Conservation (phyloP, 2,329 filamentous ascomycete genomes). For the Dactylellina haptotyla region DNA sequence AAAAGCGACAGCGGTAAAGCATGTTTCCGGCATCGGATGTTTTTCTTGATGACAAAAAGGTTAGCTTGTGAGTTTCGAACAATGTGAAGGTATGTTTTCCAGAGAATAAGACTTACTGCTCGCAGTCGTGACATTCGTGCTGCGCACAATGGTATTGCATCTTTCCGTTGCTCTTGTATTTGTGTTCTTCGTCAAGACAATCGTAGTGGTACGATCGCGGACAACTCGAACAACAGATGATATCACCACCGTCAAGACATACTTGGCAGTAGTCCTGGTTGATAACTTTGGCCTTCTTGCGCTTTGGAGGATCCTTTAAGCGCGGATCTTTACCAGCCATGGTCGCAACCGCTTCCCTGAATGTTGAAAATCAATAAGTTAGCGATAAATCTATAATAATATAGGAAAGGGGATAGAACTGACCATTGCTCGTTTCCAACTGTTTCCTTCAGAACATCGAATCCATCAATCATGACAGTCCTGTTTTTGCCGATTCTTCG, state of each 20-base stretch:
- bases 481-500: conserved; percentile 69
- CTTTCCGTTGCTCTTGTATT: conserved; percentile 60
- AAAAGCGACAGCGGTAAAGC: conserved; percentile 67
- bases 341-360: conserved; percentile 68
- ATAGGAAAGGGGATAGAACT: not conserved
- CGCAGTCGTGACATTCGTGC: conserved; percentile 68
- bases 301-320: conserved; percentile 65
- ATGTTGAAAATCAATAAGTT: not conserved
- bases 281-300: conserved; percentile 64
- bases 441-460: conserved; percentile 68
- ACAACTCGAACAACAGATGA: conserved; percentile 66
- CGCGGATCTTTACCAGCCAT: conserved; percentile 68
- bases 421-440: conserved; percentile 66
- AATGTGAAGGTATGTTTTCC: not conserved
- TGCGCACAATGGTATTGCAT: conserved; percentile 68
- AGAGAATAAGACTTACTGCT: conserved; percentile 63
- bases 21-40: conserved; percentile 61
- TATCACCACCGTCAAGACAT: conserved; percentile 66
- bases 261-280: conserved; percentile 68
- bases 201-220: conserved; percentile 67
- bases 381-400: not conserved
- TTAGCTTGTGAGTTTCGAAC: not conserved
- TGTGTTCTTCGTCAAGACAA: conserved; percentile 65
- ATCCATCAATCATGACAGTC: conserved; percentile 69
- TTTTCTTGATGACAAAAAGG: conserved; percentile 26